Conservation (phyloP, 129 eudicot genomes). For the Silybum marianum region DNA sequence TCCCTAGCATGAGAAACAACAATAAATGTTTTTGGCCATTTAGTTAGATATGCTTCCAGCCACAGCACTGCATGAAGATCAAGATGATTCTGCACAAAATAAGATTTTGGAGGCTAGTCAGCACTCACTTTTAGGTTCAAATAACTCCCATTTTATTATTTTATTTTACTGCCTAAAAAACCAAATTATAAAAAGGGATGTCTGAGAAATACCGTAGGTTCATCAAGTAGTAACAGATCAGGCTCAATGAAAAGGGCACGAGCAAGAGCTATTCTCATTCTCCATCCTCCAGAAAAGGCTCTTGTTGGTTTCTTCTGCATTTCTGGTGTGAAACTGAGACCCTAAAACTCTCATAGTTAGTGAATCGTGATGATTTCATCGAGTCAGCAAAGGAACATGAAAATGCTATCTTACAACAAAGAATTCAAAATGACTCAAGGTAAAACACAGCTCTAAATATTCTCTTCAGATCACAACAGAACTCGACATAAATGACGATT, state of each 20-base stretch:
- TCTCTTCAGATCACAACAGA: background rate
- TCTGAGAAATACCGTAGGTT: constrained; percentile 75
- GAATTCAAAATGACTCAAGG: background rate
- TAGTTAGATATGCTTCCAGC: constrained; percentile 89
- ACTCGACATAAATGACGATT: background rate
- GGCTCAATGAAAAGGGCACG: constrained; percentile 98
- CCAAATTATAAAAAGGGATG: background rate
- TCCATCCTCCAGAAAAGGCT: constrained; percentile 99
- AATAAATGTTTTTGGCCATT: constrained; percentile 99
- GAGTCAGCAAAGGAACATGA: constrained; percentile 9
- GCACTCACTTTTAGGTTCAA: constrained; percentile 12
- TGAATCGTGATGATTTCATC: constrained; percentile 1
- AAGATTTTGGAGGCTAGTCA: background rate
- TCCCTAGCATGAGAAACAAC: constrained; percentile 99
- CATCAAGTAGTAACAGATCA: constrained; percentile 89
- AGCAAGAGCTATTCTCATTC: constrained; percentile 99
- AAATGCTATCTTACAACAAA: background rate
- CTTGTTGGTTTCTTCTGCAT: constrained; percentile 87
- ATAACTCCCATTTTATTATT: background rate
- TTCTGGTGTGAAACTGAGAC: constrained; percentile 93
- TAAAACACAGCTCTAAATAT: constrained; percentile 3
- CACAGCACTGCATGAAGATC: constrained; percentile 98
- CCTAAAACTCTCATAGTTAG: constrained; percentile 54
- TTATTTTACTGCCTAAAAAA: constrained; percentile 1
- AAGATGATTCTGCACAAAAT: constrained; percentile 80